Evolutionary conservation across 1,139 yeast genomes (phyloP), one percentile per base, ranked within the genome.

Genomic region (Blastobotrys elegans): DNA sequence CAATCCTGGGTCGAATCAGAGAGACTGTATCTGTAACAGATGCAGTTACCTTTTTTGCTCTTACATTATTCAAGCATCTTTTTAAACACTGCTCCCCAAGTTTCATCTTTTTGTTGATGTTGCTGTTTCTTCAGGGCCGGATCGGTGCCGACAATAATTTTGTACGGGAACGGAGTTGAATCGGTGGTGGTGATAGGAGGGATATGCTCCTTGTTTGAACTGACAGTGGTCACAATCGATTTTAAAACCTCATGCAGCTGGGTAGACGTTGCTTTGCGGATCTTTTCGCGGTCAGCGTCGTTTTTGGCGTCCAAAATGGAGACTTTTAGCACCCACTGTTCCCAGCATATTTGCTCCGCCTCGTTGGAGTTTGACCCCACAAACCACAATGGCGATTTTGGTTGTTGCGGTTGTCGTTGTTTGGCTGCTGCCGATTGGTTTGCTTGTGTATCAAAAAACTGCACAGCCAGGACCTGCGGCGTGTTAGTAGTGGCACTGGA

Each of bases 1-100:
- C 96, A 96, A 88, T 84, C 96, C 96, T 87, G 96, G 96, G 96
- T 88, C 84, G 80, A 85, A 84, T 85, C 96, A 87, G 29, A 21
- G 10, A 24, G 27, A 24, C 10, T 24, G n/a, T n/a, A n/a, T n/a
- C n/a, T n/a, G n/a, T n/a, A n/a, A n/a, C n/a, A n/a, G n/a, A n/a
- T n/a, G n/a, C n/a, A n/a, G n/a, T n/a, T n/a, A n/a, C 29, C 29
- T 30, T 30, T 30, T 30, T 30, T 30, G n/a, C 5, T 30, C 32
- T 30, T 30, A 5, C n/a, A 31, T 34, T 43, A 46, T 16, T 46
- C 66, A 30, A 64, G 52, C 48, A 65, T 63, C 50, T 63, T 64
- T 52, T 62, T 64, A 32, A 65, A 53, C 41, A 63, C 62, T 2
- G 64, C 52, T 4, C 65, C 65, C 69, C 69, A 65, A n/a, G 59